Evolutionary conservation across 2,329 filamentous ascomycete species (phyloP).

Genomic region (Talaromyces sp.): DNA sequence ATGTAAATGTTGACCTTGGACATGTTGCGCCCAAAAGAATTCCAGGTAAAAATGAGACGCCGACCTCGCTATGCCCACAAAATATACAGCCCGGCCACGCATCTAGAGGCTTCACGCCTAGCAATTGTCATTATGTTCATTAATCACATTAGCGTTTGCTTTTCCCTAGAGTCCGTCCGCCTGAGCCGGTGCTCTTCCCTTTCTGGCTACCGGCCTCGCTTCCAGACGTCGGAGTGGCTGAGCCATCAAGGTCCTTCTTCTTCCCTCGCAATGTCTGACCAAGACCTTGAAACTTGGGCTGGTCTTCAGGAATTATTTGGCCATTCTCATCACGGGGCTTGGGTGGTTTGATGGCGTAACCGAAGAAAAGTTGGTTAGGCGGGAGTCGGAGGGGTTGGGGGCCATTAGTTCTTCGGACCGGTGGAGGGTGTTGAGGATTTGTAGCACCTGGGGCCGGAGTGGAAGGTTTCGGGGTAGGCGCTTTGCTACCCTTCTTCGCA

Average conservation of each 20-base stretch:
- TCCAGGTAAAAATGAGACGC: constrained; percentile 21
- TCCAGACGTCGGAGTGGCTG: constrained; percentile 41
- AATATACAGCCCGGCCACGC: background rate
- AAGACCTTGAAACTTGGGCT: constrained; percentile 79
- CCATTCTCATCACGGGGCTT: constrained; percentile 72
- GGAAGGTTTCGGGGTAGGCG: constrained; percentile 69
- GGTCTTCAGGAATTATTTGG: constrained; percentile 62
- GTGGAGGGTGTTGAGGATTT: constrained; percentile 48
- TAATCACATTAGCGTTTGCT: constrained; percentile 18
- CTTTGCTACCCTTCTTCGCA: constrained; percentile 78
- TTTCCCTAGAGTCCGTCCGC: constrained; percentile 23
- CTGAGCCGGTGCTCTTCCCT: constrained; percentile 17
- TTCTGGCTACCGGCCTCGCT: constrained; percentile 35
- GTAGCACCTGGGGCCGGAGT: constrained; percentile 68
- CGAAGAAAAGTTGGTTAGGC: constrained; percentile 93
- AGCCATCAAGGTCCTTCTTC: constrained; percentile 60
- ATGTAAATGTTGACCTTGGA: background rate
- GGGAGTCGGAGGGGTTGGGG: constrained; percentile 83
- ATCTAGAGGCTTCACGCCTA: constrained; percentile 15
- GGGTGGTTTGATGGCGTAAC: constrained; percentile 87
- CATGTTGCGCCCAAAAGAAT: no score
- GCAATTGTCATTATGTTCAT: constrained; percentile 8
- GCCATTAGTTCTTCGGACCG: constrained; percentile 65
- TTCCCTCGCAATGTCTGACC: constrained; percentile 80
- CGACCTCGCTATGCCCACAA: constrained; percentile 31